Evolutionary conservation across 495 filamentous ascomycete genomes (phyloP).

Genomic region (Darksidea phi): DNA sequence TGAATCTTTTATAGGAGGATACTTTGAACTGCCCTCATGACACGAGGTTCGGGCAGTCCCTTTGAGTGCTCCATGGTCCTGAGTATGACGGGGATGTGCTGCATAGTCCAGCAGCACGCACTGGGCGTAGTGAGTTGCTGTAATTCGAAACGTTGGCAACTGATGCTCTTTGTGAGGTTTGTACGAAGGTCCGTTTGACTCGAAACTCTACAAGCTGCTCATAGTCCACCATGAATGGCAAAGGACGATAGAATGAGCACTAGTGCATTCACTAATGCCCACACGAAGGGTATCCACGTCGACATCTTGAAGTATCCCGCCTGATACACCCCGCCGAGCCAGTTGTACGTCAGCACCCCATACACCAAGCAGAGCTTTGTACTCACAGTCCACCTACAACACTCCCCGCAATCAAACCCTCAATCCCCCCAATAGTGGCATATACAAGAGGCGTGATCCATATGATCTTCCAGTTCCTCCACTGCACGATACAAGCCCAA

Average conservation of each 20-base stretch:
- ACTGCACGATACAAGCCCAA: constrained; percentile 70
- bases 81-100: neutral
- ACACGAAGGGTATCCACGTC: constrained; percentile 94
- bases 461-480: constrained; percentile 67
- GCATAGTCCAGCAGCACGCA: too few relatives aligned
- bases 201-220: constrained; percentile 36
- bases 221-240: constrained; percentile 91
- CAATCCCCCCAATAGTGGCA: constrained; percentile 68
- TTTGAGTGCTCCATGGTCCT: constrained; percentile 1
- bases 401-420: constrained; percentile 83
- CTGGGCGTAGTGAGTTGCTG: too few relatives aligned
- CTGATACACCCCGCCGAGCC: constrained; percentile 83
- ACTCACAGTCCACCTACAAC: constrained; percentile 86
- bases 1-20: neutral
- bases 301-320: constrained; percentile 90
- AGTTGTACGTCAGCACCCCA: constrained; percentile 41
- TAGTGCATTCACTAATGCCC: constrained; percentile 86
- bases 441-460: constrained; percentile 78
- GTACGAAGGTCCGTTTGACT: too few relatives aligned
- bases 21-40: constrained; percentile 1
- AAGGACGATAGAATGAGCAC: constrained; percentile 92
- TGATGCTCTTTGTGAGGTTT: too few relatives aligned
- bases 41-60: neutral
- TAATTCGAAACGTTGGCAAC: too few relatives aligned
- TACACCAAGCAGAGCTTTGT: neutral